A percentile compares a stretch with the other conserved stretches of the same genome.
phyloP scores from a whole-genome alignment of 2,329 filamentous ascomycete genomes.

The Hypoxylon sp. region DNA sequence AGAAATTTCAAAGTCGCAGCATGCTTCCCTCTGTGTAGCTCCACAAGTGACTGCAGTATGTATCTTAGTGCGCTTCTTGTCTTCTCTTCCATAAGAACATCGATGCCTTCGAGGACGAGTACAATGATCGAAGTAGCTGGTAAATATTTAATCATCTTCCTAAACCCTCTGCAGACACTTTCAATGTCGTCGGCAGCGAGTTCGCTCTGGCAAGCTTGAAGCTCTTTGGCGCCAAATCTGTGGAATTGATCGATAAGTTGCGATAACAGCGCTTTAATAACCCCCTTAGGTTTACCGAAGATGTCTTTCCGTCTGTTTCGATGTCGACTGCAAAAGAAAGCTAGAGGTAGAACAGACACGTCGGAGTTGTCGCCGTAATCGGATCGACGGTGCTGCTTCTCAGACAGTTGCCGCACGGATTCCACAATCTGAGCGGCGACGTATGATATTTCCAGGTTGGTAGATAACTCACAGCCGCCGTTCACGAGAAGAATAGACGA shows the following conservation, averaged over 20 bases:
- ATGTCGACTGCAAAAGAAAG: constrained; percentile 22
- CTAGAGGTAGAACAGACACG: constrained; percentile 8
- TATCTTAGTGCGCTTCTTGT: constrained; percentile 7
- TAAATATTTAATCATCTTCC: constrained; percentile 10
- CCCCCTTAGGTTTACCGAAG: constrained; percentile 12
- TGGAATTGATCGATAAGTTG: constrained; percentile 15
- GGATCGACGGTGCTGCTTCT: background rate
- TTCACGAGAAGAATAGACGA: constrained; percentile 19
- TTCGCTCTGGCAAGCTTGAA: constrained; percentile 13
- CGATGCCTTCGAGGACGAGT: constrained; percentile 20
- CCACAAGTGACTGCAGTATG: constrained; percentile 12
- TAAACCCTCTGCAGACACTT: constrained; percentile 7
- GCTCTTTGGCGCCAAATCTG: constrained; percentile 13
- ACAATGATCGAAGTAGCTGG: constrained; percentile 6
- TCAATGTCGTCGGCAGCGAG: constrained; percentile 11
- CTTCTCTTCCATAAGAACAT: constrained; percentile 21
- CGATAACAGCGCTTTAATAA: constrained; percentile 4
- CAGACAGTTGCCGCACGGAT: constrained; percentile 7
- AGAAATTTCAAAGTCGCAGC: constrained; percentile 25
- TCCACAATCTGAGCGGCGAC: constrained; percentile 13
- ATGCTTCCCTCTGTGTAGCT: constrained; percentile 10
- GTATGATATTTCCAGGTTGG: constrained; percentile 10
- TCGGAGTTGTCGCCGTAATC: background rate
- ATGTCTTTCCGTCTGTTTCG: constrained; percentile 14
- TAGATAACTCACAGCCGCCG: constrained; percentile 1